Base-by-base conservation (phyloP, 129 eudicot species). In the Cynara cardunculus region DNA sequence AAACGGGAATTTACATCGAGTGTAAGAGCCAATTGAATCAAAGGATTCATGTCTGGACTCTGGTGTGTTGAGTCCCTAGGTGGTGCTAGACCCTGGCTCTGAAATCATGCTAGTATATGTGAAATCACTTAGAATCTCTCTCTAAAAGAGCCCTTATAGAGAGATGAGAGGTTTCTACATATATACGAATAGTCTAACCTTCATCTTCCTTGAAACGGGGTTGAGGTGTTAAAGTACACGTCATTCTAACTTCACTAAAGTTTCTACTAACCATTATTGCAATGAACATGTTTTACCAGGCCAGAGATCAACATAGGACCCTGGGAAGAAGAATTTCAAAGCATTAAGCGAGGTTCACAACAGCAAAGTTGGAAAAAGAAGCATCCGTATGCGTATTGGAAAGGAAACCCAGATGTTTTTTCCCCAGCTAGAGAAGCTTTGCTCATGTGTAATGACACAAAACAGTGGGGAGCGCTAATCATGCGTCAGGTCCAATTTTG, bases 331-430 rank as follows among this genome's bases (percentile, higher is more conserved):
- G 90, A 93, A 79, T 93, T 93, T 62, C 35, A 77, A 78, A 88
- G 89, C 80, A 93, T 93, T 16, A 89, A 91, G 87, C 66, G 79
- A 69, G 97, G 94, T 80, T 88, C 97, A 41, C 86, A 46, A 35
- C 35, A 69, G 5, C 83, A 71, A 85, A 89, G 89, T 68, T 94
- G 98, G 98, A 37, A 26, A 24, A 76, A 80, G 65, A 91, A 85
- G 81, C 37, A 61, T 41, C 97, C 97, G 44, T 37, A 80, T 39
- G 98, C 98, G 7, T 94, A 88, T 87, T 94, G 98, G 98, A 91
- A 90, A 89, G 98, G 98, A 70, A 91, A 94, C 78, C 98, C 98
- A 5, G 91, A 91, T 67, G 98, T 93, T 65, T 79, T 73, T 66
- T 91, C 98, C 77, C 88, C 90, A 35, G 30, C 83, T 79, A 92